Base-by-base conservation (phyloP, 2,329 filamentous ascomycete genomes). In the Diaporthe ampelina region DNA sequence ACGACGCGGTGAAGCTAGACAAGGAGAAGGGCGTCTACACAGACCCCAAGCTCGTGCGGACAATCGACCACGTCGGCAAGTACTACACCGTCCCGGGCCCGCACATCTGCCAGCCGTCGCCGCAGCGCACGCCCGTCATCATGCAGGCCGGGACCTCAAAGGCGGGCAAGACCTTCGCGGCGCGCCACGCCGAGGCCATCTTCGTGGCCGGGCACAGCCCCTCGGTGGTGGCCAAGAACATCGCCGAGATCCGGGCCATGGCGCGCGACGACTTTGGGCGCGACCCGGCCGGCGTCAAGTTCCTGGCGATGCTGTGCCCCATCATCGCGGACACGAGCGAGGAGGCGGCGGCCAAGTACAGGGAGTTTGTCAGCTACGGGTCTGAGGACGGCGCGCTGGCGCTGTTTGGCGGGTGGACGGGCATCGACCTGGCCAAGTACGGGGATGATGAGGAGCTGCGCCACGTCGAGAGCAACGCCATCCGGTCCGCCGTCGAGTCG, bases 321-420 rank as follows among this genome's bases (percentile, higher is more conserved):
- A 87, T 93, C 2, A 83, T 93, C 1, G 91, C 88, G 0, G 83
- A 83, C n/a, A 92, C 91, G 0, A 85, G 90, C 73, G 89, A 90
- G 58, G 89, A 91, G 77, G 91, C 91, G 0, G 81, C 87, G 19
- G 86, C 85, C 40, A 91, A 91, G 78, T 90, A 90, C 74, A 78
- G 84, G 3, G 87, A 91, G 29, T 88, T 88, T 61, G 83, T 88
- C 0, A 86, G 85, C 63, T 87, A 91, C 77, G 91, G 89, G 0
- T 88, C 88, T 2, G 85, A 88, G 56, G 91, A 92, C 73, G 91
- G 91, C 6, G 91, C 91, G 0, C 79, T 93, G 65, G 90, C 91
- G 0, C 81, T 93, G 3, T 93, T 93, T 76, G 90, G 91, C 3
- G 91, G 91, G 0, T 93, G 91, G 90, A 92, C 91, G 0, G 91